These are phyloP conservation scores for Danielia oregonensis DNA, from an alignment of 805 yeast species.

Conservation along the genomic window DNA sequence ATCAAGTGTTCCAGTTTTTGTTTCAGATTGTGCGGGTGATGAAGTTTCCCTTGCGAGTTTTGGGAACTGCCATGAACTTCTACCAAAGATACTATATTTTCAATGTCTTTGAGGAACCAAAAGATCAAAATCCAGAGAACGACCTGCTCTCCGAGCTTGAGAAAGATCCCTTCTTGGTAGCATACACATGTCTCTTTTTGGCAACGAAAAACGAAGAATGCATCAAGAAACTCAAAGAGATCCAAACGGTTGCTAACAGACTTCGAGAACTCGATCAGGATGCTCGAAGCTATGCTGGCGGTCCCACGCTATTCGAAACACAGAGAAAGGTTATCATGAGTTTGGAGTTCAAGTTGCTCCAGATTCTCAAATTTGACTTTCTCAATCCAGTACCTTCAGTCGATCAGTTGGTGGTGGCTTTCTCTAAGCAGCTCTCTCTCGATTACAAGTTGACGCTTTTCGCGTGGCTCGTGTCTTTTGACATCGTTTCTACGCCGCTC, in stretches of 20 bases:
- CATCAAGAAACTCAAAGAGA: slow-evolving; percentile 66
- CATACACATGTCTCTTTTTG: slow-evolving; percentile 62
- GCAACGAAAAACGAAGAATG: slow-evolving; percentile 83
- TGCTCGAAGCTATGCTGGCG: slow-evolving; percentile 22
- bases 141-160: slow-evolving; percentile 23
- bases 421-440: slow-evolving; percentile 47
- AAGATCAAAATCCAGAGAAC: slow-evolving; percentile 19
- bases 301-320: slow-evolving; percentile 37
- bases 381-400: slow-evolving; percentile 46
- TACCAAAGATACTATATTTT: slow-evolving; percentile 70
- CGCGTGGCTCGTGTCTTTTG: slow-evolving; percentile 78
- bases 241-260: slow-evolving; percentile 48
- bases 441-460: slow-evolving; percentile 47
- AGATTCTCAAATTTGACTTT: slow-evolving; percentile 77
- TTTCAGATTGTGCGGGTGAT: slow-evolving; percentile 49
- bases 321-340: slow-evolving; percentile 55
- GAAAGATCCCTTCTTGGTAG: slow-evolving; percentile 55
- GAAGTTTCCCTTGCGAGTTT: slow-evolving; percentile 66
- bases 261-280: slow-evolving; percentile 34
- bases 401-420: slow-evolving; percentile 64
- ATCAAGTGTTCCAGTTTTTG: slow-evolving; percentile 51
- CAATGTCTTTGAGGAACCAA: slow-evolving; percentile 48
- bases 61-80: slow-evolving; percentile 67
- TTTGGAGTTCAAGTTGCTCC: slow-evolving; percentile 70
- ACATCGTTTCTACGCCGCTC: slow-evolving; percentile 65